Base-by-base conservation (phyloP, 176 grass and related monocot species). In the Oryza meridionalis region DNA sequence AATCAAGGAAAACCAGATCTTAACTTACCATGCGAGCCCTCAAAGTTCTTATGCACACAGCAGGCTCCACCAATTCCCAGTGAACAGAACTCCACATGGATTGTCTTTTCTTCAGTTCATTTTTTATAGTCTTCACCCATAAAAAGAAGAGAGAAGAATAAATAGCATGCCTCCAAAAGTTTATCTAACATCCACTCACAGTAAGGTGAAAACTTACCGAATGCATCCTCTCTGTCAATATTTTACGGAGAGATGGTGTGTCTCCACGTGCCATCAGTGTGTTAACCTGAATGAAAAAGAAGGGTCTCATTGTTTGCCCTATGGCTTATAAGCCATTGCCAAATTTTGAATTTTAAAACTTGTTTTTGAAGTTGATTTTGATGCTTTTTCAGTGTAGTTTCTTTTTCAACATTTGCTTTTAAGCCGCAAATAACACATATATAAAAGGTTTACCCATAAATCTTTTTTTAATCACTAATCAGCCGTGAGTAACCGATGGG, bases 21-120 rank as follows among this genome's bases (percentile, higher is more conserved):
- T 84, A 58, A 64, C 77, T 87, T 90, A 98, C 96, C 96, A 98
- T 98, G 75, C 91, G 96, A 73, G 93, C 93, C 45, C 91, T 92
- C 83, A 98, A 90, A 75, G 96, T 98, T 82, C 91, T 87, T 66
- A 98, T 86, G 26, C 85, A 90, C 61, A 93, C 69, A 69, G 84
- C 83, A 93, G 88, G 89, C 35, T 90, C 89, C 66, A 93, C 87
- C 79, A 95, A 61, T 86, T 95, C 96, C 96, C 91, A 98, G 59
- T 95, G 62, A 69, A 98, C 89, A 63, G 93, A 90, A 49, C 68
- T 87, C 93, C 96, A 98, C 77, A 85, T 86, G 69, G 91, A 81
- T 78, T 98, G 91, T 63, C 93, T 95, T 87, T 75, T 90, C 80
- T 95, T 98, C 33, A 98, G 58, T 81, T 95, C 96, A 90, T 98